Percentiles rank a stretch among this genome's conserved stretches.
These are phyloP conservation scores for Coniferiporia weirii DNA, from an alignment of 1,284 basidiomycete species.

Conservation along the genomic window DNA sequence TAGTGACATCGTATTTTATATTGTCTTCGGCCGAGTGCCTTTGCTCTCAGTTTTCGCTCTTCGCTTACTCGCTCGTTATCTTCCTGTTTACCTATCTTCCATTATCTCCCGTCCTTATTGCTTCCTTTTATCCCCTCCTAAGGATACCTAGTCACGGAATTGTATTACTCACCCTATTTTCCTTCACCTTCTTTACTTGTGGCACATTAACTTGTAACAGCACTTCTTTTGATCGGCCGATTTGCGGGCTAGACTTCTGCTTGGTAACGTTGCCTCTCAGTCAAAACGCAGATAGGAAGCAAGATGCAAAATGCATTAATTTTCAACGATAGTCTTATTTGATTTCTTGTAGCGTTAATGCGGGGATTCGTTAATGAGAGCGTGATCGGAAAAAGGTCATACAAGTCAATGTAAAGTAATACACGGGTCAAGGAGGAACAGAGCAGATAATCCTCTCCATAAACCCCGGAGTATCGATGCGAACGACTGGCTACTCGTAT, in stretches of 20 bases:
- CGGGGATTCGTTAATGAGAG: background rate
- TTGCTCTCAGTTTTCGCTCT: background rate
- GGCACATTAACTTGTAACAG: background rate
- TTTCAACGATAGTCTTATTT: background rate
- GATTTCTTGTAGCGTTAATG: background rate
- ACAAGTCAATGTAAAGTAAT: constrained; percentile 4
- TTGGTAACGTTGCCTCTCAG: no score
- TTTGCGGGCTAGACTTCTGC: background rate
- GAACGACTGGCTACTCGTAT: background rate
- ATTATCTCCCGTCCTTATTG: background rate
- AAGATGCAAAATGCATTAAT: no score
- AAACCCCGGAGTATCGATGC: background rate
- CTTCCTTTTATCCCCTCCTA: background rate
- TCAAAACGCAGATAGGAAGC: no score
- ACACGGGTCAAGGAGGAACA: constrained; percentile 3
- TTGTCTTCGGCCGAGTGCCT: background rate
- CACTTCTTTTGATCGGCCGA: background rate
- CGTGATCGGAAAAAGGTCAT: background rate
- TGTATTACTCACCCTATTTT: constrained; percentile 8
- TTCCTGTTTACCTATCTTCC: background rate
- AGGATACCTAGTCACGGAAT: constrained; percentile 14
- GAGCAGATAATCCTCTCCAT: background rate
- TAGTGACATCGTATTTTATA: constrained; percentile 22
- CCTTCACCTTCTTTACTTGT: background rate
- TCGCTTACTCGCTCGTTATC: background rate